These are phyloP conservation scores for Cochlearia excelsa DNA, from an alignment of 345 rosid species.

Conservation along the genomic window DNA sequence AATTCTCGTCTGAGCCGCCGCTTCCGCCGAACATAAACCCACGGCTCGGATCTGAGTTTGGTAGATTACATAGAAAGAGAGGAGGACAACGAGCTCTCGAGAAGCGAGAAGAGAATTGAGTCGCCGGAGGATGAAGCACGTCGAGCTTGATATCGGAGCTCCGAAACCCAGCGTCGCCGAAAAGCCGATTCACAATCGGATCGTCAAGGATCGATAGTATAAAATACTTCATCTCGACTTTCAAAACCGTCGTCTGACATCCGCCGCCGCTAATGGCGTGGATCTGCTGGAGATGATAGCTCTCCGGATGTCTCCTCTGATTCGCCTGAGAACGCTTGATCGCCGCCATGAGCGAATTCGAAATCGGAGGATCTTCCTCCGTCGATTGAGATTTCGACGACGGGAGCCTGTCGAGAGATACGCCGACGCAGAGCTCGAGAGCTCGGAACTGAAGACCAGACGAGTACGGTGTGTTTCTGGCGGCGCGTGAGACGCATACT, in stretches of 20 bases:
- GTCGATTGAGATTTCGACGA: constrained; percentile 33
- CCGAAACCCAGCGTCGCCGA: constrained; percentile 66
- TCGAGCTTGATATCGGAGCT: constrained; percentile 62
- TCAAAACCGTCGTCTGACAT: constrained; percentile 41
- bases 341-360: constrained; percentile 92
- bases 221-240: constrained; percentile 57
- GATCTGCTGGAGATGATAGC: constrained; percentile 50
- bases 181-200: constrained; percentile 64
- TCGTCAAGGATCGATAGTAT: constrained; percentile 68
- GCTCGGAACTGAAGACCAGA: constrained; percentile 59
- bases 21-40: constrained; percentile 8
- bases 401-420: constrained; percentile 57
- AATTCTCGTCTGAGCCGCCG: constrained; percentile 43
- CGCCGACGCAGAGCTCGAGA: constrained; percentile 61
- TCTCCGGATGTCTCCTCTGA: constrained; percentile 88
- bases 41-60: constrained; percentile 42
- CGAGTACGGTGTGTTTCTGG: constrained; percentile 41
- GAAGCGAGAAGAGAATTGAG: constrained; percentile 14
- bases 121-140: constrained; percentile 45
- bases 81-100: constrained; percentile 44
- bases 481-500: constrained; percentile 54
- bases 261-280: constrained; percentile 20
- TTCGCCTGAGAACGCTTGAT: constrained; percentile 89
- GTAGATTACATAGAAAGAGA: constrained; percentile 44
- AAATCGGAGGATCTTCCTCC: constrained; percentile 48